Percentiles rank a stretch among this genome's conserved stretches.
phyloP scores from a whole-genome alignment of 2,329 filamentous ascomycete genomes.

The Botrytis medusae region DNA sequence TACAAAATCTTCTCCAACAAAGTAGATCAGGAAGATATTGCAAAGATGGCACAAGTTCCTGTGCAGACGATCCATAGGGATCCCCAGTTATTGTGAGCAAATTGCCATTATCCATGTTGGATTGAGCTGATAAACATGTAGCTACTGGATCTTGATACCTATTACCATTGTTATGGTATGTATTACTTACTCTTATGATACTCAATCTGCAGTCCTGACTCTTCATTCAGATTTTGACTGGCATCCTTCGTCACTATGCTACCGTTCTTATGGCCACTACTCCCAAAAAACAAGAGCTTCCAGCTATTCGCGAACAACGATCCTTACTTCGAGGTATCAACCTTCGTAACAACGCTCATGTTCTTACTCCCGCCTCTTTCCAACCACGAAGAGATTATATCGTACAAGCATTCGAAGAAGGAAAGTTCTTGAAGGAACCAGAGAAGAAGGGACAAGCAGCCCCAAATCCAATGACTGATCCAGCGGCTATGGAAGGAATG shows the following conservation, averaged over 20 bases:
- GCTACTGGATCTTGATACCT: constrained; percentile 98
- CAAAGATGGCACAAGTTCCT: constrained; percentile 75
- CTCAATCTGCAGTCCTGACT: background rate
- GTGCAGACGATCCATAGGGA: constrained; percentile 97
- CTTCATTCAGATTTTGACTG: constrained; percentile 71
- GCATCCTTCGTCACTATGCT: constrained; percentile 93
- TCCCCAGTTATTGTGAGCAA: constrained; percentile 89
- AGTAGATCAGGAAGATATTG: constrained; percentile 9
- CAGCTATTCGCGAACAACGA: constrained; percentile 81
- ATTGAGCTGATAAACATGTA: constrained; percentile 45
- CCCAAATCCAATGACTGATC: constrained; percentile 92
- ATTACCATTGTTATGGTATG: constrained; percentile 94
- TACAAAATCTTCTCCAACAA: constrained; percentile 1
- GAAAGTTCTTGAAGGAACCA: constrained; percentile 85
- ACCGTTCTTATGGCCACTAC: constrained; percentile 67
- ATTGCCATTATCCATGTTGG: constrained; percentile 21
- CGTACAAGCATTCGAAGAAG: constrained; percentile 79
- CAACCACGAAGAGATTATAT: constrained; percentile 77
- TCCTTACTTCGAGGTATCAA: constrained; percentile 80
- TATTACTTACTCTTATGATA: background rate
- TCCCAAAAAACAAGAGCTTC: constrained; percentile 57
- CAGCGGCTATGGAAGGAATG: constrained; percentile 98
- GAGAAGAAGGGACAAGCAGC: constrained; percentile 82
- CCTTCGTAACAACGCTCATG: constrained; percentile 78
- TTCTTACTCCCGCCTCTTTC: constrained; percentile 76